Percentiles rank a stretch among this genome's conserved stretches.
Evolutionary conservation across 73 alveolate genomes (phyloP).

Genomic region (Halteria grandinella): DNA sequence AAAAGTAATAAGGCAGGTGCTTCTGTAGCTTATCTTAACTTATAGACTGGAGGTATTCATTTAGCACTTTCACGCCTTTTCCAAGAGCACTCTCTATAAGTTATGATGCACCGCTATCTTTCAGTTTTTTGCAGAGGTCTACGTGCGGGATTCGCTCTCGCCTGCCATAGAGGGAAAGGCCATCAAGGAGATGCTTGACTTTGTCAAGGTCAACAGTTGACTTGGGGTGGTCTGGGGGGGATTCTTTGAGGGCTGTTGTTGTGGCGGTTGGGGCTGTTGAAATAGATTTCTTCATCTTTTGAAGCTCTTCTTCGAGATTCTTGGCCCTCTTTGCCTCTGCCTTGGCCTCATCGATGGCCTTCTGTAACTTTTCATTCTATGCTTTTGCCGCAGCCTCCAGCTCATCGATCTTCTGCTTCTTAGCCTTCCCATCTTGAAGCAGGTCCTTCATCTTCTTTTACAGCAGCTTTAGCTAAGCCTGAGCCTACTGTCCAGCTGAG

Average conservation of each 20-base stretch:
- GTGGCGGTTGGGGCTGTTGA: too few relatives aligned
- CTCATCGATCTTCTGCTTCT: conserved; percentile 43
- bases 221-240: not conserved
- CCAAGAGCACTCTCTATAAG: too few relatives aligned
- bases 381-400: conserved; percentile 10
- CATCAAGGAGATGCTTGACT: conserved; percentile 1
- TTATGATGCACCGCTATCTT: too few relatives aligned
- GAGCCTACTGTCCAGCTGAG: too few relatives aligned
- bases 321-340: conserved; percentile 2
- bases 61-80: too few relatives aligned
- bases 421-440: conserved; percentile 11
- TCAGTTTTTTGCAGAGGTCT: not conserved
- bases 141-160: not conserved
- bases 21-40: too few relatives aligned
- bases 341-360: conserved; percentile 19
- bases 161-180: not conserved
- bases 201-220: not conserved
- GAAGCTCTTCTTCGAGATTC: not conserved
- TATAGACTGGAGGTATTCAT: too few relatives aligned
- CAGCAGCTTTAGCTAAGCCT: not conserved
- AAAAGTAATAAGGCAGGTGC: too few relatives aligned
- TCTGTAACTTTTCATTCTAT: conserved; percentile 21
- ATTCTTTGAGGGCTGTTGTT: not conserved
- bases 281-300: conserved; percentile 1
- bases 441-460: conserved; percentile 21